Evolutionary conservation across 2,329 filamentous ascomycete genomes (phyloP).

Genomic region (Colletotrichum australisinense): DNA sequence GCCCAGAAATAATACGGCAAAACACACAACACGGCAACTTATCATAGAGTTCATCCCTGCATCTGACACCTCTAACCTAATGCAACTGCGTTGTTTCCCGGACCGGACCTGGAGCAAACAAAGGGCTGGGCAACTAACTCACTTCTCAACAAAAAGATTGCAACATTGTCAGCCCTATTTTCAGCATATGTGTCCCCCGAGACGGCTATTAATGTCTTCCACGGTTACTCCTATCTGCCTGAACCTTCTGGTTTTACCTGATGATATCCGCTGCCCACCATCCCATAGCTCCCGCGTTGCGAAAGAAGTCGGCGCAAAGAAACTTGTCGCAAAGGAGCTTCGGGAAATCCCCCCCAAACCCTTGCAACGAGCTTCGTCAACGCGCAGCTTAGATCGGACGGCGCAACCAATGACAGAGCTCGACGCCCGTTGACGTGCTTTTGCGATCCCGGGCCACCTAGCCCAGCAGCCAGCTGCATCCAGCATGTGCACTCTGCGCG

Average conservation of each 20-base stretch:
- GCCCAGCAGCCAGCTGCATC: neutral
- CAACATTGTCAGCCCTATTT: neutral
- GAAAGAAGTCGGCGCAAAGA: neutral
- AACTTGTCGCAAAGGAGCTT: neutral
- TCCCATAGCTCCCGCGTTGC: too few species aligned
- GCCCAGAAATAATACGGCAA: neutral
- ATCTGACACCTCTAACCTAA: neutral
- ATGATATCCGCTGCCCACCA: too few species aligned
- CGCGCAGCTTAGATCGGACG: conserved; percentile 17
- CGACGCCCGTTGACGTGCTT: conserved; percentile 17
- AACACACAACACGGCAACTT: neutral
- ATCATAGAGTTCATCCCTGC: neutral
- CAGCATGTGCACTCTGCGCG: neutral
- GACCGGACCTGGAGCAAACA: too few species aligned
- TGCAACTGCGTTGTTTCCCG: neutral
- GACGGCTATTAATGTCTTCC: too few species aligned
- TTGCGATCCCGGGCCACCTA: neutral
- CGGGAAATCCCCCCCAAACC: neutral
- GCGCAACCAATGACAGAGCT: conserved; percentile 3
- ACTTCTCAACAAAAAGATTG: neutral
- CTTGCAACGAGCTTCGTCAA: neutral
- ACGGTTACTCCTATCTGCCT: too few species aligned
- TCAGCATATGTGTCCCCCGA: neutral
- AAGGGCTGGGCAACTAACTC: neutral
- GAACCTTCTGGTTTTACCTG: too few species aligned